Evolutionary conservation across 2,329 filamentous ascomycete species (phyloP), one percentile per base, ranked within the genome.

Genomic region (Monosporascus sp.): DNA sequence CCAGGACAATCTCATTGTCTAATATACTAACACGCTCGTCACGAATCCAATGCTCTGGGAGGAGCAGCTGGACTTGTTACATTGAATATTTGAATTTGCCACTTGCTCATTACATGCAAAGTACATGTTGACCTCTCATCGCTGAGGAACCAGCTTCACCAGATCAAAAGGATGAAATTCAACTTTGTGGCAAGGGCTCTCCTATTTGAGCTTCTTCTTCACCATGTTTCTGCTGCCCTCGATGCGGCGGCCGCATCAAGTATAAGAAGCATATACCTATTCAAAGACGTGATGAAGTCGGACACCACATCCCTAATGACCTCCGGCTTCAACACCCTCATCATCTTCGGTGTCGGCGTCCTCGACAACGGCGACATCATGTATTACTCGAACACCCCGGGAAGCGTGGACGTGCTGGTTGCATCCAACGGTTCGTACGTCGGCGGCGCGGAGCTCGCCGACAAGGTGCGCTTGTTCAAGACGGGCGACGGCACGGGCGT

Each of bases 361-460:
- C 60, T 74, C 35, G 65, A 59, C 11, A 70, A 74, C 56, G 74
- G 74, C 38, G 70, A 70, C 53, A 74, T 76, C 47, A 74, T 70
- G 61, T 77, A 76, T 58, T 76, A 76, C 61, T 76, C 70, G 6
- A 74, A 71, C 55, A 72, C 70, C 0, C 65, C 68, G 1, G 71
- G 69, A 0, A 71, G 66, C 58, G 59, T 58, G 5, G 70, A 72
- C 50, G 62, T 67, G 4, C 61, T 73, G 14, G 55, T 73, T 27
- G 72, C 73, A 2, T 69, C 70, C 8, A 60, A 64, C 35, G 71
- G 73, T 20, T 60, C 71, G 35, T 81, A 81, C 54, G 71, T 78
- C 7, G 78, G 76, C 14, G 74, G 77, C 50, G 70, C 68, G 7
- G 74, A 71, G n/a, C 71, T 81, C 7, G 72, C 77, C 24, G 69